phyloP scores from a whole-genome alignment of 2,329 filamentous ascomycete species.

The Ascochyta lentis region DNA sequence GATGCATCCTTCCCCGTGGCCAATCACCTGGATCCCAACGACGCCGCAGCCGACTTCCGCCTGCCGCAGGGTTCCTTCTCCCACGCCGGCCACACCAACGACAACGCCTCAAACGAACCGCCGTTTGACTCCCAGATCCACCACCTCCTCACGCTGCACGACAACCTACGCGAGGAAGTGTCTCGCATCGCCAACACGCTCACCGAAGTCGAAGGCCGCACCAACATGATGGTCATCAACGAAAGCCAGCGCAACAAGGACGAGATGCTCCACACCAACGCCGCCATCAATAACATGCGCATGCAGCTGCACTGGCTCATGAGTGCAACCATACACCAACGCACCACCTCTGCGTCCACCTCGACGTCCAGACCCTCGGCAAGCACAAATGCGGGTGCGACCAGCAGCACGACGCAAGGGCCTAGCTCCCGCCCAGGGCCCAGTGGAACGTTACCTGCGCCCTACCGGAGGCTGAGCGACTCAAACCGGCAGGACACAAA shows the following conservation, averaged over 20 bases:
- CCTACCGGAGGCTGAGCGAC: conserved; percentile 45
- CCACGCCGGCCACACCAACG: conserved; percentile 32
- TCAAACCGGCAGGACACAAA: conserved; percentile 47
- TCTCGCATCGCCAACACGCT: conserved; percentile 61
- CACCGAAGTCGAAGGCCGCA: conserved; percentile 65
- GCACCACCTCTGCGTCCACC: conserved; percentile 34
- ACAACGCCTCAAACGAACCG: conserved; percentile 35
- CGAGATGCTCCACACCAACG: conserved; percentile 67
- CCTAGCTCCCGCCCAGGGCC: conserved; percentile 29
- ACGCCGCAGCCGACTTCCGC: conserved; percentile 42
- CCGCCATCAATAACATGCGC: conserved; percentile 64
- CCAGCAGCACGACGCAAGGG: conserved; percentile 35
- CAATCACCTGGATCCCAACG: conserved; percentile 44
- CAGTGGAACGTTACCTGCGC: conserved; percentile 34
- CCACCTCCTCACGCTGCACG: conserved; percentile 67
- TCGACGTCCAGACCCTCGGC: conserved; percentile 34
- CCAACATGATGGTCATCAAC: conserved; percentile 68
- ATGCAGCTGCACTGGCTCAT: conserved; percentile 70
- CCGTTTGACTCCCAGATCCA: conserved; percentile 59
- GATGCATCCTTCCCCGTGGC: conserved; percentile 42
- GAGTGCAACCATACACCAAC: conserved; percentile 60
- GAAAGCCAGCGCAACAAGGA: conserved; percentile 67
- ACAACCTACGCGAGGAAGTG: conserved; percentile 66
- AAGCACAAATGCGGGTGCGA: conserved; percentile 29
- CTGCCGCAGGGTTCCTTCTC: conserved; percentile 45